These are phyloP conservation scores for Yamadazyma ubonensis DNA, from an alignment of 805 yeast genomes.

Conservation along the genomic window DNA sequence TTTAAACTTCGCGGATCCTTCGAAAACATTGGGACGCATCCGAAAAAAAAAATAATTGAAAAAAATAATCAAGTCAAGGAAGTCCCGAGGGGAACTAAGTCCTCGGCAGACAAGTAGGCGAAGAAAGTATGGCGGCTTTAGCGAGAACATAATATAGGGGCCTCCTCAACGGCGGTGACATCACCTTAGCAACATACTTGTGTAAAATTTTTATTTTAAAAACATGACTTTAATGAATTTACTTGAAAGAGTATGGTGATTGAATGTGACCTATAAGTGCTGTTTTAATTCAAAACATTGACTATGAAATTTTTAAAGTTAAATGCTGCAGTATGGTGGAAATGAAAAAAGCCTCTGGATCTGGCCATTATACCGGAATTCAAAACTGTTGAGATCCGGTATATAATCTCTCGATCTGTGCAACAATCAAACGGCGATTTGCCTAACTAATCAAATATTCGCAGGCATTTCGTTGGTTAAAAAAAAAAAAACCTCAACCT, in stretches of 20 bases:
- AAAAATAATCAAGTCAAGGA: background rate
- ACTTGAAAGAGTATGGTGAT: no score
- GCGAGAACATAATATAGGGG: background rate
- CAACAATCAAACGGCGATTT: slow-evolving; percentile 12
- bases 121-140: background rate
- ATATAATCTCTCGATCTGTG: background rate
- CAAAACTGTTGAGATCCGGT: no score
- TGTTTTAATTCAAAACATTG: no score
- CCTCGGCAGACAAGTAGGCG: background rate
- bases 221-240: no score
- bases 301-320: no score
- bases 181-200: background rate
- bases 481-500: background rate
- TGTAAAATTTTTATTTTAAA: background rate
- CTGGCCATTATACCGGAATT: background rate
- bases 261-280: no score
- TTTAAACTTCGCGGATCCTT: background rate
- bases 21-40: background rate
- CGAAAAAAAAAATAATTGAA: background rate
- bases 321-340: no score
- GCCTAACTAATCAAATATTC: slow-evolving; percentile 5
- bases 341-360: background rate
- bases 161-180: background rate
- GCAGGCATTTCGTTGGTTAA: background rate
- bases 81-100: background rate